These are phyloP conservation scores for Oemleria cerasiformis DNA, from an alignment of 306 rosid species.

Conservation along the genomic window DNA sequence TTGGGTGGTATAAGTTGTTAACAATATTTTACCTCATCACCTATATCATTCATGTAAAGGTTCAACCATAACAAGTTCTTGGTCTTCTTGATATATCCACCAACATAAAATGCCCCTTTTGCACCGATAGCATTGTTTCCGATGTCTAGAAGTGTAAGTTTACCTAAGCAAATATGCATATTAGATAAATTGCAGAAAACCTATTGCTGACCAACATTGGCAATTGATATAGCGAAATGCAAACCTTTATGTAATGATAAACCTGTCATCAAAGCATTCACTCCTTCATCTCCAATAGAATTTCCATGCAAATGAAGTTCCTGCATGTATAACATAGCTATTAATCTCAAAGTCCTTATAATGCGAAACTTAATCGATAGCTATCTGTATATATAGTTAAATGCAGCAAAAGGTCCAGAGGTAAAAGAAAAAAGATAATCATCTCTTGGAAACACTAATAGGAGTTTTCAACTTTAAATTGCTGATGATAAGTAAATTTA, in stretches of 20 bases:
- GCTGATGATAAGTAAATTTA: background rate
- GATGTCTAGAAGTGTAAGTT: conserved; percentile 69
- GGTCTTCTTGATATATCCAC: conserved; percentile 70
- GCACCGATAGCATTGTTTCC: conserved; percentile 88
- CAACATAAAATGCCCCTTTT: conserved; percentile 77
- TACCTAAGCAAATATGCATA: conserved; percentile 54
- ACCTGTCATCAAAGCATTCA: conserved; percentile 70
- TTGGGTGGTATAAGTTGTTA: conserved; percentile 13
- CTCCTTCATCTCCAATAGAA: conserved; percentile 94
- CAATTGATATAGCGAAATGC: conserved; percentile 15
- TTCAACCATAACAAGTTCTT: conserved; percentile 73
- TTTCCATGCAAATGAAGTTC: conserved; percentile 95
- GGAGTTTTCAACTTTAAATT: background rate
- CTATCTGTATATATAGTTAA: background rate
- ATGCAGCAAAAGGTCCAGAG: background rate
- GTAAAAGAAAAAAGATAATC: background rate
- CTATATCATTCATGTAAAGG: conserved; percentile 93
- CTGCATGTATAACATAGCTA: conserved; percentile 36
- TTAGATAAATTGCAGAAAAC: conserved; percentile 27
- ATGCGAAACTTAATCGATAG: background rate
- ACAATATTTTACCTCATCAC: conserved; percentile 76
- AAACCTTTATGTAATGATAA: conserved; percentile 76
- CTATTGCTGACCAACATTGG: conserved; percentile 14
- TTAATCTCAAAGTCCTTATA: background rate
- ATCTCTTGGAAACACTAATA: background rate